Conservation (phyloP, 2,329 filamentous ascomycete species). For the Davidsoniella australis region DNA sequence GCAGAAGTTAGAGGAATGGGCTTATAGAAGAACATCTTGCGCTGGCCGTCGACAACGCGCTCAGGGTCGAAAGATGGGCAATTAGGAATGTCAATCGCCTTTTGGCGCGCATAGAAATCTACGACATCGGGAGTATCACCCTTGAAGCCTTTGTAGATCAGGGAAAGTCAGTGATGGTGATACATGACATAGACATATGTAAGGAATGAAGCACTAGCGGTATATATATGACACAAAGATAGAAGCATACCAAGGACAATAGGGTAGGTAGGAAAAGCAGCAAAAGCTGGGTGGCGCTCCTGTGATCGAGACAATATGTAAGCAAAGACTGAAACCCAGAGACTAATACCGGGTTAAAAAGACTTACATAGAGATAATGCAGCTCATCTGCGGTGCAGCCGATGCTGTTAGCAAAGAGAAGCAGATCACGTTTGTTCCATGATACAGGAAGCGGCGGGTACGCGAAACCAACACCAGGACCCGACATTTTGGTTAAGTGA, state of each 20-base stretch:
- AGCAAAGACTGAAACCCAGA: neutral
- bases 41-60: constrained; percentile 70
- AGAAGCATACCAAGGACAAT: constrained; percentile 50
- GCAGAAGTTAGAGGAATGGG: constrained; percentile 54
- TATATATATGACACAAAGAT: neutral
- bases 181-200: neutral
- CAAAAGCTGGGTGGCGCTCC: constrained; percentile 77
- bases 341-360: neutral
- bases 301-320: constrained; percentile 19
- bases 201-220: neutral
- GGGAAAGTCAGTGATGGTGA: constrained; percentile 8
- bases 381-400: constrained; percentile 74
- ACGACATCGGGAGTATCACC: constrained; percentile 56
- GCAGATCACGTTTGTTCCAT: constrained; percentile 74
- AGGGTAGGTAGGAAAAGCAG: constrained; percentile 78
- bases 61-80: constrained; percentile 60
- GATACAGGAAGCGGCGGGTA: constrained; percentile 59
- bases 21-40: constrained; percentile 61
- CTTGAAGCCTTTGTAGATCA: constrained; percentile 46
- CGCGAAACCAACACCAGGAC: constrained; percentile 54
- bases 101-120: constrained; percentile 64
- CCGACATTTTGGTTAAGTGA: constrained; percentile 17
- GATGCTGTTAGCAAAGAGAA: constrained; percentile 84
- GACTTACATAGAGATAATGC: constrained; percentile 72
- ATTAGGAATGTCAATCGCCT: constrained; percentile 49